Percentiles rank a stretch among this genome's conserved stretches.
Conservation (phyloP, 2,329 filamentous ascomycete species). For the Curvularia spicifera region DNA sequence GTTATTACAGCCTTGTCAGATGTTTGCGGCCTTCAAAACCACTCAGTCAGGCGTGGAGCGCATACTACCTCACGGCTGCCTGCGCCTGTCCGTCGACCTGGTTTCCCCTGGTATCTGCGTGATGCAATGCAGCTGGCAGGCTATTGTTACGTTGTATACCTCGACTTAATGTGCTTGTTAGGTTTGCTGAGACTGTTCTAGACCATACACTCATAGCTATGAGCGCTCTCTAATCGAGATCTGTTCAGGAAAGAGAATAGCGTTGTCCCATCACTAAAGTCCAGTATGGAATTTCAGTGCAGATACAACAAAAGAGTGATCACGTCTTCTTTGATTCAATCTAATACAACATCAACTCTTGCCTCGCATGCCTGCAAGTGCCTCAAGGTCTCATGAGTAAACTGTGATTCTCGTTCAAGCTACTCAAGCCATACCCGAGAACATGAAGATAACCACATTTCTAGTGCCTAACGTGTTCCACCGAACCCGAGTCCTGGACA, state of each 20-base stretch:
- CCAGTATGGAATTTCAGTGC: background rate
- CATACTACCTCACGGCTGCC: background rate
- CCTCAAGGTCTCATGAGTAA: too few species aligned
- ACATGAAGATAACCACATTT: background rate
- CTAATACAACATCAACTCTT: too few species aligned
- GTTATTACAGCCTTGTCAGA: background rate
- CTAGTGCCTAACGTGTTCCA: background rate
- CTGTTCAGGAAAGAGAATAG: background rate
- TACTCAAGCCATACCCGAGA: background rate
- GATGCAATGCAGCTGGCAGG: background rate
- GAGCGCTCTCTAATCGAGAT: too few species aligned
- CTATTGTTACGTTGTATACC: background rate
- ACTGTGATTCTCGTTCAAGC: background rate
- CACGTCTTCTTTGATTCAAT: too few species aligned
- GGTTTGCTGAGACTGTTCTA: background rate
- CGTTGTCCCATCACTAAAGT: background rate
- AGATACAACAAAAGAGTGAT: background rate
- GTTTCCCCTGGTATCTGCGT: background rate
- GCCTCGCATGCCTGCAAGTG: too few species aligned
- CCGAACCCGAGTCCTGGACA: background rate
- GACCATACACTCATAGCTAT: too few species aligned
- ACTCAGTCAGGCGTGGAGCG: background rate
- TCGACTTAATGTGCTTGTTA: background rate
- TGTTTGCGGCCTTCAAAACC: background rate
- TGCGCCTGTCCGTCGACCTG: conserved; percentile 8